These are phyloP conservation scores for Nannizziopsis arthrosporioides DNA, from an alignment of 2,329 filamentous ascomycete species.

Conservation along the genomic window DNA sequence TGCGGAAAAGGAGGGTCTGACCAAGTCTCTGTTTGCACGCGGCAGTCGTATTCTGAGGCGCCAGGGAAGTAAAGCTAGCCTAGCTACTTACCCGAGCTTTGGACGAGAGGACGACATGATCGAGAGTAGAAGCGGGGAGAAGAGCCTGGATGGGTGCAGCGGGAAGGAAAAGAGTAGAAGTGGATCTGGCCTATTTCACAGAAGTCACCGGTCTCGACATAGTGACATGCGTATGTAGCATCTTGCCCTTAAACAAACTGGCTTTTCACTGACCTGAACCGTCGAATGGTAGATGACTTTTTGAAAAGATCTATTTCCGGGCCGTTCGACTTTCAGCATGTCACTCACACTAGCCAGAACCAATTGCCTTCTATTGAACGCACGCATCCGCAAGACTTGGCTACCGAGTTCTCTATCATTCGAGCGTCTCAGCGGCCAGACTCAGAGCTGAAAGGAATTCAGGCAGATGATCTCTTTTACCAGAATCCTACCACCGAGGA, in stretches of 20 bases:
- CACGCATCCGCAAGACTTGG: conserved; percentile 41
- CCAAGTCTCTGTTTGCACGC: conserved; percentile 33
- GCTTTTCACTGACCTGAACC: not conserved
- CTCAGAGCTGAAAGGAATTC: conserved; percentile 42
- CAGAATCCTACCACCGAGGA: conserved; percentile 26
- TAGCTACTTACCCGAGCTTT: conserved; percentile 26
- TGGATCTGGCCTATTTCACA: conserved; percentile 25
- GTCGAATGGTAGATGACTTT: conserved; percentile 25
- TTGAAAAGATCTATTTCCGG: conserved; percentile 45
- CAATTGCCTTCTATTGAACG: conserved; percentile 44
- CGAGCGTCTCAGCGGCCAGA: conserved; percentile 42
- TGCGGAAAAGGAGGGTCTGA: conserved; percentile 27
- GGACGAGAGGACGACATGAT: conserved; percentile 32
- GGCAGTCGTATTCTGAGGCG: conserved; percentile 38
- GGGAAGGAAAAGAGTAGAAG: conserved; percentile 24
- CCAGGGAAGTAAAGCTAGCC: conserved; percentile 37
- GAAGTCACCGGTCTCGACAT: conserved; percentile 24
- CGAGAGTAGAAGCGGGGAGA: conserved; percentile 21
- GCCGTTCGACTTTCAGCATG: conserved; percentile 54
- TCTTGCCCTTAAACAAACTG: not conserved
- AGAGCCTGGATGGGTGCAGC: not conserved
- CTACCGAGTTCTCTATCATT: conserved; percentile 43
- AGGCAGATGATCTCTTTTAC: conserved; percentile 38
- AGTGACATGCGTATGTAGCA: conserved; percentile 28
- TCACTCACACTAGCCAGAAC: conserved; percentile 47